Evolutionary conservation across 768 basidiomycete genomes (phyloP), one percentile per base, ranked within the genome.

Genomic region (Leccinum rimulosum): DNA sequence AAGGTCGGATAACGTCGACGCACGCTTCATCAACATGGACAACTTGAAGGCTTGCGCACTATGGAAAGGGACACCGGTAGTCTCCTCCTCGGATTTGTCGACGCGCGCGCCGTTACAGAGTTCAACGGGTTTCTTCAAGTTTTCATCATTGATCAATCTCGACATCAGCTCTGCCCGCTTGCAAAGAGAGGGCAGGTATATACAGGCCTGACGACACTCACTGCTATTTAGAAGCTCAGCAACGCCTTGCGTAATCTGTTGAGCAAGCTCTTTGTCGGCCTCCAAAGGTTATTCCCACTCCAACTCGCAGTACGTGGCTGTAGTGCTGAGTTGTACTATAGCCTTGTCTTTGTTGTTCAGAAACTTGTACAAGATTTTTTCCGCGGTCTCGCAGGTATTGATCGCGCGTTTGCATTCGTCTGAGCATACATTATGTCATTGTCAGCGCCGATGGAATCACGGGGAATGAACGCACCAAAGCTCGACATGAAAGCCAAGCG

Each of bases 401-500:
- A 64, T 64, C 1, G 55, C 58, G 0, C 33, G 28, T 49, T 69
- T 67, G 48, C 64, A 61, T 10, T 27, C 48, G 7, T 66, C 72
- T 73, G 35, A 38, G 10, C 6, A 36, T 10, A 9, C 1, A 25
- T 33, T 33, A 11, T 2, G 19, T 36, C 45, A 15, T 66, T 43
- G 47, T 28, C 11, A 48, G 12, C 9, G 28, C 31, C 3, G n/a
- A 27, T 4, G 8, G 6, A 0, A 10, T 51, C 6, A 22, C n/a
- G n/a, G 33, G 14, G 9, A 27, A 15, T 9, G 4, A 47, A 56
- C 67, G 19, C 30, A 73, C 71, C 57, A n/a, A 74, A 73, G 53
- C 59, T 64, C 3, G 68, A 64, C 66, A 74, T 68, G 54, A 74
- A 70, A 2, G 70, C 64, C 9, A 73, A 55, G 14, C 67, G 68